Percentiles rank a stretch among this genome's conserved stretches.
Conservation (phyloP, 2,329 filamentous ascomycete species). For the Ramichloridium luteum region DNA sequence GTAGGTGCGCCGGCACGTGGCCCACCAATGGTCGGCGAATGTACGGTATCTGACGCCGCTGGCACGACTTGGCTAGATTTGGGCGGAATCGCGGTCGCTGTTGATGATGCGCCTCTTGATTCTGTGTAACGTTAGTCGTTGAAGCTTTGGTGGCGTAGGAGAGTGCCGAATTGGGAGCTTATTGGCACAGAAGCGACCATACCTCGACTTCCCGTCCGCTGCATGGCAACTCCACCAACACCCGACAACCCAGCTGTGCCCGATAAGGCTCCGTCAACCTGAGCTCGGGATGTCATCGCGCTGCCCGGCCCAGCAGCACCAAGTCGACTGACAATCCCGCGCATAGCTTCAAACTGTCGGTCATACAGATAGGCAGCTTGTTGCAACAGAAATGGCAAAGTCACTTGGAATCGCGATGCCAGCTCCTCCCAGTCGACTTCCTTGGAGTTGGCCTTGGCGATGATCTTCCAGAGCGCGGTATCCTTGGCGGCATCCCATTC, state of each 20-base stretch:
- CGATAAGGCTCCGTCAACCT: not conserved
- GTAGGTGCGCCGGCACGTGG: not conserved
- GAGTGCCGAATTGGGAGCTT: too few relatives aligned
- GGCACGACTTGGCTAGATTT: too few relatives aligned
- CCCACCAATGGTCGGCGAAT: not conserved
- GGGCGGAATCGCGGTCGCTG: too few relatives aligned
- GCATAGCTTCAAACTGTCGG: constrained; percentile 75
- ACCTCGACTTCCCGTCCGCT: constrained; percentile 36
- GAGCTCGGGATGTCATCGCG: constrained; percentile 2
- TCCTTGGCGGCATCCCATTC: constrained; percentile 85
- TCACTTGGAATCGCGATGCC: constrained; percentile 59
- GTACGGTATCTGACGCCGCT: not conserved
- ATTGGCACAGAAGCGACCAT: too few relatives aligned
- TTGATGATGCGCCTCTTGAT: too few relatives aligned
- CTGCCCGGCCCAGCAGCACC: constrained; percentile 26
- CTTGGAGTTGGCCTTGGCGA: constrained; percentile 53
- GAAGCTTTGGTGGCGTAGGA: too few relatives aligned
- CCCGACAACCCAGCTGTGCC: constrained; percentile 10
- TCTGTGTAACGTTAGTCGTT: too few relatives aligned
- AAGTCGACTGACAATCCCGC: constrained; percentile 75
- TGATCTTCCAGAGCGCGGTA: constrained; percentile 75
- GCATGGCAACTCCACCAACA: constrained; percentile 36
- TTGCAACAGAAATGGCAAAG: constrained; percentile 77
- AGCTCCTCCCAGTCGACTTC: constrained; percentile 60
- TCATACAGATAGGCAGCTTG: constrained; percentile 93